phyloP scores from a whole-genome alignment of 1,284 basidiomycete genomes.

The Leccinum griseonigrum region DNA sequence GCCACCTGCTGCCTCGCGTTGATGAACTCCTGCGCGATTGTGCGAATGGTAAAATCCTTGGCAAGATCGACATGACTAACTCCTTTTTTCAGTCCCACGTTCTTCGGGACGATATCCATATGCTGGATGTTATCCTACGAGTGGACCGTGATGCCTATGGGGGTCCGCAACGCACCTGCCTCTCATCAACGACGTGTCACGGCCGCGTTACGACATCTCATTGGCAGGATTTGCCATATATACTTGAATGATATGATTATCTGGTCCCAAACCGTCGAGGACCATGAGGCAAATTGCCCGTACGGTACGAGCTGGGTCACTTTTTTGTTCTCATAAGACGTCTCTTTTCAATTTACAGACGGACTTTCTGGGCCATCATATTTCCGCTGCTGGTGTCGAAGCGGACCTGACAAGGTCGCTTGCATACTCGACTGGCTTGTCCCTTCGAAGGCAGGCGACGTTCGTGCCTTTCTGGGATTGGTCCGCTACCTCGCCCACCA shows the following conservation, averaged over 20 bases:
- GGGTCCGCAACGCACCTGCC: neutral
- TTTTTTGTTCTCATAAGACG: neutral
- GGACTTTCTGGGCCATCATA: neutral
- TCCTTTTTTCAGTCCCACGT: constrained; percentile 37
- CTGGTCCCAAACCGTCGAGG: constrained; percentile 8
- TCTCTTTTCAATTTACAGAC: neutral
- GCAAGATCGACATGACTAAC: neutral
- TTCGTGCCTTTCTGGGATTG: constrained; percentile 38
- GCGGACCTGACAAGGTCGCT: neutral
- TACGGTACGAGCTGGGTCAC: neutral
- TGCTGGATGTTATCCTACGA: too few relatives aligned
- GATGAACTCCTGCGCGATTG: neutral
- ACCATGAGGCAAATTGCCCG: constrained; percentile 17
- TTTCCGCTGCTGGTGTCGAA: neutral
- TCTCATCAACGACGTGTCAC: neutral
- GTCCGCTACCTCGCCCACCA: constrained; percentile 37
- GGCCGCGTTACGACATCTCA: neutral
- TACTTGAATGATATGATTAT: neutral
- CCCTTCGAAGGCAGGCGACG: constrained; percentile 15
- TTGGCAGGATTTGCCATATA: neutral
- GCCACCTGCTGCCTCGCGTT: neutral
- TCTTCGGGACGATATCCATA: constrained; percentile 29
- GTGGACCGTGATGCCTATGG: neutral
- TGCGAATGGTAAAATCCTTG: neutral
- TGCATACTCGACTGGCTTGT: neutral